Evolutionary conservation across 306 rosid species (phyloP).

Genomic region (Glycine soja): DNA sequence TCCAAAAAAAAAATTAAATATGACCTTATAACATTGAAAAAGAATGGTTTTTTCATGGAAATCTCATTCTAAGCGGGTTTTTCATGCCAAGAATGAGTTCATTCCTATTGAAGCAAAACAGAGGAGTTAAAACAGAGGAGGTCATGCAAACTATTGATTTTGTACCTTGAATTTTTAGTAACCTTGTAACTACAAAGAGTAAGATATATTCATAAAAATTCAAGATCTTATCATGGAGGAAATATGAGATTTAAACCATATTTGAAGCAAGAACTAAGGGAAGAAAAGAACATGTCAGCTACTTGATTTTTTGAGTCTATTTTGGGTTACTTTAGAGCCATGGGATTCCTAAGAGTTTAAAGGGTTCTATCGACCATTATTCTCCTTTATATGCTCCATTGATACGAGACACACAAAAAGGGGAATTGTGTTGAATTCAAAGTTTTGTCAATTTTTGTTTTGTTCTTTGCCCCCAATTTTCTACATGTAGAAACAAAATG

Average conservation of each 20-base stretch:
- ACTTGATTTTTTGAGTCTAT: not conserved
- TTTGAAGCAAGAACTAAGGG: not conserved
- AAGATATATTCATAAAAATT: not conserved
- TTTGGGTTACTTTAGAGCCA: not conserved
- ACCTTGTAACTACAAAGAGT: not conserved
- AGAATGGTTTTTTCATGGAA: constrained; percentile 18
- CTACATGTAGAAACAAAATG: constrained; percentile 8
- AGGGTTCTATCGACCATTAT: not conserved
- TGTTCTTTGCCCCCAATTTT: not conserved
- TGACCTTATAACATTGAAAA: constrained; percentile 39
- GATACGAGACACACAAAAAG: not conserved
- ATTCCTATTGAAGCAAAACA: too few species aligned
- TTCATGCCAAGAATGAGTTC: too few species aligned
- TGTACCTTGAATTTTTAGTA: constrained; percentile 46
- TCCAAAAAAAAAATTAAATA: constrained; percentile 31
- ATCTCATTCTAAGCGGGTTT: not conserved
- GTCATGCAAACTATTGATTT: constrained; percentile 40
- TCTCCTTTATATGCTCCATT: not conserved
- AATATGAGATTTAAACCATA: not conserved
- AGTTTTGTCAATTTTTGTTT: constrained; percentile 15
- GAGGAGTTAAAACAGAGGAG: too few species aligned
- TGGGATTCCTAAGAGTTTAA: not conserved
- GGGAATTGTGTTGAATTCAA: constrained; percentile 5
- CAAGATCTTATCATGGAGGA: not conserved
- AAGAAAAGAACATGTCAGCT: not conserved